Percentiles rank a stretch among this genome's conserved stretches.
These are phyloP conservation scores for Aspergillus baeticus DNA, from an alignment of 495 filamentous ascomycete genomes.

Conservation along the genomic window DNA sequence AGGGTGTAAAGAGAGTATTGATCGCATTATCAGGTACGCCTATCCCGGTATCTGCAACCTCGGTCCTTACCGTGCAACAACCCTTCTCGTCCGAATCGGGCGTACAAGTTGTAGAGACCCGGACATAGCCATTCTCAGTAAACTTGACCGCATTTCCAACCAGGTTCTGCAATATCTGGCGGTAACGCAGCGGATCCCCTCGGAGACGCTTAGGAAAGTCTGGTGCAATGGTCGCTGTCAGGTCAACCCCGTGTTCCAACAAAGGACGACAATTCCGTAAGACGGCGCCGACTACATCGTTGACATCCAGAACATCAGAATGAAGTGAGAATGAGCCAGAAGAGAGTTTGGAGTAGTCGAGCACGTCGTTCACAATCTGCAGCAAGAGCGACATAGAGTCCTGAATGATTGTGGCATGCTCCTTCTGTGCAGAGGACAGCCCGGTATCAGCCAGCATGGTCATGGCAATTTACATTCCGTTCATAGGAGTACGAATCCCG, in stretches of 20 bases:
- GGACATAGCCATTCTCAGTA: conserved; percentile 69
- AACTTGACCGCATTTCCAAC: conserved; percentile 92
- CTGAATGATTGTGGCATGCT: conserved; percentile 76
- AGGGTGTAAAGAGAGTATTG: conserved; percentile 77
- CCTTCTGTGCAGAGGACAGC: conserved; percentile 65
- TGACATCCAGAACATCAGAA: conserved; percentile 67
- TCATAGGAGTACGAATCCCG: conserved; percentile 81
- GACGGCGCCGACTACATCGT: conserved; percentile 52
- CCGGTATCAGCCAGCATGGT: conserved; percentile 67
- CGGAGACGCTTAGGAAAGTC: conserved; percentile 37
- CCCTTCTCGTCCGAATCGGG: conserved; percentile 37
- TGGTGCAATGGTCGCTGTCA: conserved; percentile 49
- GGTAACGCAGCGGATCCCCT: conserved; percentile 76
- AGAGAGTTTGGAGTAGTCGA: conserved; percentile 87
- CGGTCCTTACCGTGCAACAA: conserved; percentile 45
- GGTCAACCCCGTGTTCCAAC: conserved; percentile 56
- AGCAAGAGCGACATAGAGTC: conserved; percentile 79
- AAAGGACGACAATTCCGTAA: conserved; percentile 52
- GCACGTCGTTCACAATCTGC: conserved; percentile 85
- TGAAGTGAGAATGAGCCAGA: conserved; percentile 79
- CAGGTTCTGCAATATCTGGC: conserved; percentile 83
- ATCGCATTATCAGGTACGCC: conserved; percentile 76
- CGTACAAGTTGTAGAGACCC: conserved; percentile 52
- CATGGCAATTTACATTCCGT: conserved; percentile 73
- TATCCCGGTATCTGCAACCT: conserved; percentile 78